phyloP scores from a whole-genome alignment of 306 rosid species.

The Castanea sativa region DNA sequence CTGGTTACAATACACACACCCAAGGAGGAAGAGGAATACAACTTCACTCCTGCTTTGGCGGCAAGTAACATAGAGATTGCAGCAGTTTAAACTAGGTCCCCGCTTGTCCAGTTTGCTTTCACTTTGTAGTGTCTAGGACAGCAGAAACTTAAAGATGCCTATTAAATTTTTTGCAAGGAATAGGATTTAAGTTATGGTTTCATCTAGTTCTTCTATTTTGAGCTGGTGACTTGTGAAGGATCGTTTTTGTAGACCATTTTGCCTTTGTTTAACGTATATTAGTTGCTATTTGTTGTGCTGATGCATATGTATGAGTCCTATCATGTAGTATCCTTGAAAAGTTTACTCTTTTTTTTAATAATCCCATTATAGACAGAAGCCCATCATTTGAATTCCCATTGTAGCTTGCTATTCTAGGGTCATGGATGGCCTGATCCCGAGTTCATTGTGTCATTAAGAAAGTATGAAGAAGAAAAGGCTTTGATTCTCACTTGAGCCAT shows the following conservation, averaged over 20 bases:
- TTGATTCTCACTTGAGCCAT: background rate
- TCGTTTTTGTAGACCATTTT: background rate
- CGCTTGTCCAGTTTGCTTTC: background rate
- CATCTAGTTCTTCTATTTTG: background rate
- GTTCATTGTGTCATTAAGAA: no score
- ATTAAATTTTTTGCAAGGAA: background rate
- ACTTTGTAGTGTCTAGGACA: background rate
- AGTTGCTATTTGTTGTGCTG: background rate
- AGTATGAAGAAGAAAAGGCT: background rate
- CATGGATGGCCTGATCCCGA: no score
- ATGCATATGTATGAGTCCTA: no score
- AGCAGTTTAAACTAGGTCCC: conserved; percentile 7
- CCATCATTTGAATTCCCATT: no score
- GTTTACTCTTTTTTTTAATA: background rate
- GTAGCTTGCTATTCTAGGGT: no score
- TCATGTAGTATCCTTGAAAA: background rate
- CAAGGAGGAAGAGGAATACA: conserved; percentile 41
- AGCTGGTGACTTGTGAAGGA: background rate
- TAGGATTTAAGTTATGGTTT: background rate
- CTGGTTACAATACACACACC: conserved; percentile 41
- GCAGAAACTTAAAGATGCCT: background rate
- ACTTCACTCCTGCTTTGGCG: background rate
- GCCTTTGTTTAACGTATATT: background rate
- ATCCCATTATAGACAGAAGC: no score
- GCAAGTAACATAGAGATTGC: conserved; percentile 26